phyloP scores from a whole-genome alignment of 352 stramenopile species.

The Phytophthora rubi region DNA sequence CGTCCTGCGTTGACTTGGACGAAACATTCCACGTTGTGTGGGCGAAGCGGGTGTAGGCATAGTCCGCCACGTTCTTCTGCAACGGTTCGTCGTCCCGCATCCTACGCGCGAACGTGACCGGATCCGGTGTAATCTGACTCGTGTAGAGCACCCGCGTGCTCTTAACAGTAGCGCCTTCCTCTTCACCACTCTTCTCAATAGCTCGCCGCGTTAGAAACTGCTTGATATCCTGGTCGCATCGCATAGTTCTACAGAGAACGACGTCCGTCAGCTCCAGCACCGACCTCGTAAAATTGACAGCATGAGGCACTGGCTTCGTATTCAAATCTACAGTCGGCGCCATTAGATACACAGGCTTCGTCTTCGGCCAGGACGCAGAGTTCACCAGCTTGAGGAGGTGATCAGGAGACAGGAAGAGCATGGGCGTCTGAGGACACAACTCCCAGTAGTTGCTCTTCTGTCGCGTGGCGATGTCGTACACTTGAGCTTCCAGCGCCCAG shows the following conservation, averaged over 20 bases:
- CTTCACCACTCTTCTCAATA: slow-evolving; percentile 1
- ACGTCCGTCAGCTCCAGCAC: slow-evolving; percentile 36
- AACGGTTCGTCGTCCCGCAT: slow-evolving; percentile 14
- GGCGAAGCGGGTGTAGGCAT: slow-evolving; percentile 41
- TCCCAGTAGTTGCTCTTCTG: slow-evolving; percentile 47
- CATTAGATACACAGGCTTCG: slow-evolving; percentile 60
- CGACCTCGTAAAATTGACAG: slow-evolving; percentile 22
- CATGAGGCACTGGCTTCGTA: background rate
- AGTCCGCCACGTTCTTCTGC: slow-evolving; percentile 36
- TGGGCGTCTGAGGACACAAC: slow-evolving; percentile 45
- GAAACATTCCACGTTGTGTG: slow-evolving; percentile 56
- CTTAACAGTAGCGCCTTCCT: slow-evolving; percentile 5
- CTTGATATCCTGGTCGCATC: slow-evolving; percentile 39
- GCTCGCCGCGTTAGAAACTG: slow-evolving; percentile 22
- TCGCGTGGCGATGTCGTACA: slow-evolving; percentile 28
- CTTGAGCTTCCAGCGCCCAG: slow-evolving; percentile 30
- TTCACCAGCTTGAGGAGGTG: slow-evolving; percentile 23
- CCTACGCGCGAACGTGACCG: slow-evolving; percentile 22
- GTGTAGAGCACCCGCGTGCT: slow-evolving; percentile 52
- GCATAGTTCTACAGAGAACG: slow-evolving; percentile 31
- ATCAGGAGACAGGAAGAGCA: slow-evolving; percentile 58
- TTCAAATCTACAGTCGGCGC: slow-evolving; percentile 25
- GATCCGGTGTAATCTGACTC: slow-evolving; percentile 47
- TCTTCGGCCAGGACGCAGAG: slow-evolving; percentile 32
- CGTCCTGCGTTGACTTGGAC: slow-evolving; percentile 49